Base-by-base conservation (phyloP, 129 eudicot genomes). In the Chrysanthemum lavandulifolium region DNA sequence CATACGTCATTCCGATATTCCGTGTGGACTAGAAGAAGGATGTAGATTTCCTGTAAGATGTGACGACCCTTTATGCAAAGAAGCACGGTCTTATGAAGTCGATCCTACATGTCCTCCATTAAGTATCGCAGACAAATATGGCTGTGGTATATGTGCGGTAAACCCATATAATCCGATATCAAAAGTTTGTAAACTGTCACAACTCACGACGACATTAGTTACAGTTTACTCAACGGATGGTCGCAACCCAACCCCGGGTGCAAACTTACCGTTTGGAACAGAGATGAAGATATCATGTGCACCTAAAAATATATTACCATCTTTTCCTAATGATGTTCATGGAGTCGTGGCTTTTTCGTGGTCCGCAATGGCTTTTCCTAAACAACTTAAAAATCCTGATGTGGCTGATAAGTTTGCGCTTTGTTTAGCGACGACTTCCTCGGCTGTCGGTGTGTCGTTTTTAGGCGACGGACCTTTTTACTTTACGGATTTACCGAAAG, bases 1-100 rank as follows among this genome's bases (percentile, higher is more conserved):
- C n/a, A n/a, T n/a, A n/a, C n/a, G n/a, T n/a, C n/a, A n/a, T n/a
- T n/a, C n/a, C n/a, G n/a, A n/a, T n/a, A n/a, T n/a, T n/a, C n/a
- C n/a, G n/a, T n/a, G 68, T 33, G 68, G 68, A 1, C 10, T 63
- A 63, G 68, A 63, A 63, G 68, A 63, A 33, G 68, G 68, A 6
- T 63, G 68, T 12, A 31, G 68, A 33, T 63, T 63, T 63, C 68
- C 47, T 40, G 47, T 40, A 40, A 40, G 10, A 7, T 40, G 47
- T 40, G 47, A 40, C 10, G 1, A 6, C 47, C 47, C 10, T 40
- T 40, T 40, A 40, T 40, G 47, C 2, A 40, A 40, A 40, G 47
- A 40, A 40, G 47, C 47, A 40, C 47, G 47, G 47, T 40, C 47
- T 40, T 40, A 6, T 1, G 10, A 40, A 1, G 10, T 40, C 10